Evolutionary conservation across 73 alveolate genomes (phyloP).

Genomic region (Tetrahymena elliotti): DNA sequence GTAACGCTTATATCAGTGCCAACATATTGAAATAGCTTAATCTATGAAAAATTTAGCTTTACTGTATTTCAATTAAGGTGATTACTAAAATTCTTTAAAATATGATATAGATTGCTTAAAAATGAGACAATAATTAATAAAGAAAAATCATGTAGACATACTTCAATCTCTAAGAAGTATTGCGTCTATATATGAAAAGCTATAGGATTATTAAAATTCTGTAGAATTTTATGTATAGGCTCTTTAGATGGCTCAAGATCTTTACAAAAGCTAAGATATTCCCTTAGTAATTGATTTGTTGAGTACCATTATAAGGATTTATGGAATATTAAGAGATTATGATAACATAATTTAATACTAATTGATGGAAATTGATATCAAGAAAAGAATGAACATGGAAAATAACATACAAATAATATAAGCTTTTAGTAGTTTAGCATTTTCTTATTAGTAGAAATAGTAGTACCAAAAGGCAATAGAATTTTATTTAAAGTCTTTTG

Average conservation of each 20-base stretch:
- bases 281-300: not conserved
- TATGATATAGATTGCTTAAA: not conserved
- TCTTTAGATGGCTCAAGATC: not conserved
- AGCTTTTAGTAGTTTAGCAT: not conserved
- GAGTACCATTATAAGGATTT: no score
- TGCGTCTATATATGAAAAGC: not conserved
- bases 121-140: not conserved
- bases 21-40: not conserved
- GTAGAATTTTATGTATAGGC: not conserved
- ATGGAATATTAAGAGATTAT: not conserved
- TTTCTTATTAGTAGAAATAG: no score
- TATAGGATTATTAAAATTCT: not conserved
- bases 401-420: no score
- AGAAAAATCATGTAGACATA: not conserved
- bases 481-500: not conserved
- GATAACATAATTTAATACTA: no score
- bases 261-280: not conserved
- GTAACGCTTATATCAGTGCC: not conserved
- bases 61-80: not conserved
- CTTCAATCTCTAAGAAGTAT: not conserved
- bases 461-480: not conserved
- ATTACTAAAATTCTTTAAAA: not conserved
- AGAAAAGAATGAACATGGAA: not conserved
- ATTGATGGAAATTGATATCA: not conserved
- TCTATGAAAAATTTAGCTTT: not conserved